These are phyloP conservation scores for Tilletiaria anomala DNA, from an alignment of 1,284 basidiomycete genomes.

Conservation along the genomic window DNA sequence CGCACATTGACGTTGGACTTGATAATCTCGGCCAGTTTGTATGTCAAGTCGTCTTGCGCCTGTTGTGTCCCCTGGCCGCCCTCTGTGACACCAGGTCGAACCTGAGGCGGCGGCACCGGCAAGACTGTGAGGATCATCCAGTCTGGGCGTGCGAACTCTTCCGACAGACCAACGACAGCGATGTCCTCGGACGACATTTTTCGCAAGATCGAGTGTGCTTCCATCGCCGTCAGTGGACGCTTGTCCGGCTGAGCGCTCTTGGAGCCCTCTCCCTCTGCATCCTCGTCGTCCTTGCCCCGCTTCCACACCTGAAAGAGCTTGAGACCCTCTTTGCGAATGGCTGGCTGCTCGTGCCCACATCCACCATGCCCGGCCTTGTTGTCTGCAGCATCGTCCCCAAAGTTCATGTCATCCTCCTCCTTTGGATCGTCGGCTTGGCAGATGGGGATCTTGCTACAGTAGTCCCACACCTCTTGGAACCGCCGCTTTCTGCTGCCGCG, in stretches of 20 bases:
- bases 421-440: slow-evolving; percentile 53
- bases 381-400: slow-evolving; percentile 42
- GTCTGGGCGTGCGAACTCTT: slow-evolving; percentile 89
- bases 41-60: slow-evolving; percentile 95
- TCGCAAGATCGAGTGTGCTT: slow-evolving; percentile 57
- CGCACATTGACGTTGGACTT: slow-evolving; percentile 84
- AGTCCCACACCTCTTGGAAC: slow-evolving; percentile 37
- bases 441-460: slow-evolving; percentile 34
- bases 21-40: slow-evolving; percentile 94
- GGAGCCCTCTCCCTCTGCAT: slow-evolving; percentile 39
- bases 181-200: slow-evolving; percentile 67
- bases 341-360: slow-evolving; percentile 82
- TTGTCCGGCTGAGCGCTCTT: slow-evolving; percentile 69
- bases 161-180: slow-evolving; percentile 78
- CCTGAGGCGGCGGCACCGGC: slow-evolving; percentile 93
- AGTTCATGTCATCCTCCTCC: slow-evolving; percentile 32
- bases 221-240: slow-evolving; percentile 67
- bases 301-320: slow-evolving; percentile 96
- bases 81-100: slow-evolving; percentile 92
- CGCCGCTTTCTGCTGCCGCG: slow-evolving; percentile 17
- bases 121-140: slow-evolving; percentile 99
- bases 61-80: slow-evolving; percentile 71
- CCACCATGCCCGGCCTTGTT: slow-evolving; percentile 57
- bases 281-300: slow-evolving; percentile 69
- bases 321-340: slow-evolving; percentile 82